These are phyloP conservation scores for Metarhizium sp. DNA, from an alignment of 2,329 filamentous ascomycete species.

Conservation along the genomic window DNA sequence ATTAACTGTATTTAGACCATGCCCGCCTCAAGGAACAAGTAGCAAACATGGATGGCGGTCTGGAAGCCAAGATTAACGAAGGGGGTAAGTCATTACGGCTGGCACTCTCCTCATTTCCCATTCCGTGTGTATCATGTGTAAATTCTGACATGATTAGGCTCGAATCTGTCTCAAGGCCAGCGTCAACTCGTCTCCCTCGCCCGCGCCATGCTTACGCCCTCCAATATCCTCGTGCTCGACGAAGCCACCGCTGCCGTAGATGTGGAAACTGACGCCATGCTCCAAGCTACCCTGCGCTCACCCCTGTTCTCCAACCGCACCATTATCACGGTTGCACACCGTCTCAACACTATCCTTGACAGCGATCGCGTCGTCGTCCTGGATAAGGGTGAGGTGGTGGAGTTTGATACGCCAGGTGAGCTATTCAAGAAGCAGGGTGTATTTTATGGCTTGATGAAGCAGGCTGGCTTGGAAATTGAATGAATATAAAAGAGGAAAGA, in stretches of 20 bases:
- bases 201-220: slow-evolving; percentile 85
- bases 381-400: slow-evolving; percentile 79
- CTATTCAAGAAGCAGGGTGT: slow-evolving; percentile 66
- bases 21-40: slow-evolving; percentile 90
- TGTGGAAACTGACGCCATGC: slow-evolving; percentile 57
- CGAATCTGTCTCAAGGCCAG: slow-evolving; percentile 91
- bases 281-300: slow-evolving; percentile 54
- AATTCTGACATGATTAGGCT: slow-evolving; percentile 44
- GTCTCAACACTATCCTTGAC: slow-evolving; percentile 93
- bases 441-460: slow-evolving; percentile 86
- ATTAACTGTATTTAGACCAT: slow-evolving; percentile 52
- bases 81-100: slow-evolving; percentile 56
- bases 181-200: slow-evolving; percentile 89
- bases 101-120: neutral
- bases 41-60: slow-evolving; percentile 72
- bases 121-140: slow-evolving; percentile 6
- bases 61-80: slow-evolving; percentile 88
- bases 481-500: slow-evolving; percentile 7
- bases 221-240: slow-evolving; percentile 93
- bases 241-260: slow-evolving; percentile 81
- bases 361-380: slow-evolving; percentile 87
- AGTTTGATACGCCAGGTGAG: slow-evolving; percentile 80
- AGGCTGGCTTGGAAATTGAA: slow-evolving; percentile 64
- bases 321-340: slow-evolving; percentile 96
- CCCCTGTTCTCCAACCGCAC: slow-evolving; percentile 78